Base-by-base conservation (phyloP, 495 filamentous ascomycete genomes). In the Jackrogersella minutella region DNA sequence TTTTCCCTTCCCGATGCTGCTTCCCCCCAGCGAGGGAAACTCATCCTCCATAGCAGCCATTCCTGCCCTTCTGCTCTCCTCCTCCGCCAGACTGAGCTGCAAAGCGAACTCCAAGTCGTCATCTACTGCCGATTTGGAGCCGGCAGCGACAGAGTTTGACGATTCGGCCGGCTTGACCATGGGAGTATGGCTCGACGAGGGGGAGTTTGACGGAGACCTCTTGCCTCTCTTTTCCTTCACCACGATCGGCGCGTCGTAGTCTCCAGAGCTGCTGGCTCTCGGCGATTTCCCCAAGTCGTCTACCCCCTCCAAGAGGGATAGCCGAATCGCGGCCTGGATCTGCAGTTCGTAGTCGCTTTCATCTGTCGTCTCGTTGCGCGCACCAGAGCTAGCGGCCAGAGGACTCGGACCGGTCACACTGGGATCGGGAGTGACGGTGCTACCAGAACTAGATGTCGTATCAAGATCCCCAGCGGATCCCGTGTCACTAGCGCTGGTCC, bases 61-160 rank as follows among this genome's bases (percentile, higher is more conserved):
- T 61, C 65, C 63, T 49, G 71, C 60, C 64, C 71, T 73, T 58
- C 76, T 80, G 76, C 77, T 87, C 76, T 86, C 78, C 55, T 93
- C 88, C 77, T 97, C 93, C 10, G 88, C 90, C 43, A 97, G 76
- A 73, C 95, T 97, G 28, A 97, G 77, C 74, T 89, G 87, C 58
- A 97, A 77, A 2, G 95, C 95, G 60, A 92, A 87, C 40, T 96
- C 90, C 37, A 97, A 74, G 75, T 97, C 94, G 41, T 89, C 86
- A 66, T 92, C 83, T 3, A 40, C 26, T 47, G 57, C 34, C n/a
- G 58, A 33, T 4, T 46, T 21, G 52, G 72, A 58, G 56, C 68
- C 41, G 34, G 61, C 57, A 17, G 69, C 51, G 19, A 69, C 63
- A 28, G 39, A 36, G 11, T 49, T 66, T 30, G 65, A 63, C 21